These are phyloP conservation scores for Cladosporium sp. DNA, from an alignment of 2,329 filamentous ascomycete genomes.

Conservation along the genomic window DNA sequence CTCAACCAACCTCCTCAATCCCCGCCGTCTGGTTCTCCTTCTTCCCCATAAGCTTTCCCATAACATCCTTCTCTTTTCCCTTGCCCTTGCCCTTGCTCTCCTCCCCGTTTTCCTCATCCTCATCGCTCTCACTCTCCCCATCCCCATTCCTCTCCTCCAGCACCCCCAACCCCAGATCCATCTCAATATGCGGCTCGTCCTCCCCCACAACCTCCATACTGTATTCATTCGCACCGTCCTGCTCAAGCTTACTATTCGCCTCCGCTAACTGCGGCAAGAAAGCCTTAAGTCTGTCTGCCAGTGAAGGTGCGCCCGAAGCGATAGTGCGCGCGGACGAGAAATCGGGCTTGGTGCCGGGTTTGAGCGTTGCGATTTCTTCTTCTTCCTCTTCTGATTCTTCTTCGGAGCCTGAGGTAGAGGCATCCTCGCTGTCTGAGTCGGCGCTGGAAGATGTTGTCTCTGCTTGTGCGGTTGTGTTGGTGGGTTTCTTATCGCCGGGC, in stretches of 20 bases:
- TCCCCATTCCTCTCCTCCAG: constrained; percentile 32
- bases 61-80: constrained; percentile 24
- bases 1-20: constrained; percentile 18
- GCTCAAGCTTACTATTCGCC: constrained; percentile 33
- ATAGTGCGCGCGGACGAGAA: neutral
- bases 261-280: constrained; percentile 36
- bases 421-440: neutral
- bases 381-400: neutral
- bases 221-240: constrained; percentile 24
- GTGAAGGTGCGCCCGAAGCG: constrained; percentile 4
- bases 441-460: neutral
- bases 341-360: constrained; percentile 5
- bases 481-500: neutral
- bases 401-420: neutral
- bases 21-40: constrained; percentile 1
- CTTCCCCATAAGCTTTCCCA: constrained; percentile 30
- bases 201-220: constrained; percentile 37
- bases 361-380: constrained; percentile 15
- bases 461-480: neutral
- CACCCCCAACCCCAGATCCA: constrained; percentile 38
- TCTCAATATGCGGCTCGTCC: constrained; percentile 37
- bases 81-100: constrained; percentile 12
- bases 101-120: constrained; percentile 20
- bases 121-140: constrained; percentile 18
- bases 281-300: constrained; percentile 30